Base-by-base conservation (phyloP, 1,139 yeast genomes). In the Kurtzmaniella natalensis region DNA sequence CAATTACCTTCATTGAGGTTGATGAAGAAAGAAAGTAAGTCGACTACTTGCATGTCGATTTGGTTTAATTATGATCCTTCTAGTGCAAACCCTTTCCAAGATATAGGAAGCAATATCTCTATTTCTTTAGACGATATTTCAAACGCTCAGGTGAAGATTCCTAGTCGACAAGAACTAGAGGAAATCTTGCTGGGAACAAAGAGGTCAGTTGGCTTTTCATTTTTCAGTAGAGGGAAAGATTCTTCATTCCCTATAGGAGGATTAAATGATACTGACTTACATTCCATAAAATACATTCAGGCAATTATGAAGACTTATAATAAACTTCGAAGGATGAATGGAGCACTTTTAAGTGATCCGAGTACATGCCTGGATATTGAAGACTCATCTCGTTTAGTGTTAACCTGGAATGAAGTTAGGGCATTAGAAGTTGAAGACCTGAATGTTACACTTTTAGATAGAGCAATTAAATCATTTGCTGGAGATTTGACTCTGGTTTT, bases 11-110 rank as follows among this genome's bases (percentile, higher is more conserved):
- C 38, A 8, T 10, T 18, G 11, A 11, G 18, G 16, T 25, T 7
- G 31, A 26, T 11, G 28, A 9, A 34, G 32, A 10, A 37, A 33
- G 18, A 31, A 23, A 38, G 16, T 36, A 10, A 10, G 16, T 7
- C 18, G 8, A 36, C 33, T 6, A 57, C 66, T 0, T 66, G 72
- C 38, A 43, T 69, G 47, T 64, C 73, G 0, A 31, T 66, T 4
- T 54, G 69, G 0, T 61, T 63, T 37, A 51, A 50, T 5, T 66
- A 51, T 40, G 57, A 56, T 34, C 53, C 67, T 1, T 57, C 51
- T 37, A 65, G 63, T 11, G 39, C 56, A 5, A 56, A 64, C 30
- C 68, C 70, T 1, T 63, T 67, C 37, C 36, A 43, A 3, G 45
- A 55, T n/a, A 32, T 60, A 2, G 41, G 39, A 1, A 53, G 46